These are phyloP conservation scores for Euryodendron excelsum DNA, from an alignment of 148 eudicot genomes.

Conservation along the genomic window DNA sequence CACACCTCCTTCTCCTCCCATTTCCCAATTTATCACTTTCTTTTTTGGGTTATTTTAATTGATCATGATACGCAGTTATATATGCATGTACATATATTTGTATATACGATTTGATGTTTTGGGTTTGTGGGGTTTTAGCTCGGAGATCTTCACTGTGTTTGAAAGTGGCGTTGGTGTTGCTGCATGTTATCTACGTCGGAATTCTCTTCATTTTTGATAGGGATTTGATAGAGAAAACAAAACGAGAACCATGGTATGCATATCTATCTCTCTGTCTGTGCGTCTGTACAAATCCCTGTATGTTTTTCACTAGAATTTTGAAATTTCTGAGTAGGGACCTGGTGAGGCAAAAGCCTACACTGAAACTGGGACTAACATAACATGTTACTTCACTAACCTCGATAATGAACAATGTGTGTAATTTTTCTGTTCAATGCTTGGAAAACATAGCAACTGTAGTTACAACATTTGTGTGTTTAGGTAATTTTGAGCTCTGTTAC, in stretches of 20 bases:
- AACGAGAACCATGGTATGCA: constrained; percentile 60
- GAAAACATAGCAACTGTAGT: neutral
- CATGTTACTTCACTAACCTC: neutral
- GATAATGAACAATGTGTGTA: neutral
- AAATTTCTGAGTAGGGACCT: neutral
- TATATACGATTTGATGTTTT: constrained; percentile 6
- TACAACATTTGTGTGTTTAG: neutral
- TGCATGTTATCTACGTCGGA: constrained; percentile 59
- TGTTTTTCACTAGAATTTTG: neutral
- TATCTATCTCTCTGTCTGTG: no score
- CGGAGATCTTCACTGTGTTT: constrained; percentile 67
- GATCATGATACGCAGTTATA: neutral
- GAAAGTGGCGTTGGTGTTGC: constrained; percentile 56
- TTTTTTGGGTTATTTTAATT: no score
- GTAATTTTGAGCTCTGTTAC: neutral
- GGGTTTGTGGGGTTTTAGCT: constrained; percentile 35
- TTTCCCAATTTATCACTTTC: neutral
- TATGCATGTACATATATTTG: neutral
- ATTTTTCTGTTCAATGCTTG: neutral
- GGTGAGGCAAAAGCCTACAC: neutral
- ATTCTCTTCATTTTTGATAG: constrained; percentile 50
- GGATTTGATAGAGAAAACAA: constrained; percentile 46
- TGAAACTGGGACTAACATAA: neutral
- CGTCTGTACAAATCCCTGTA: no score
- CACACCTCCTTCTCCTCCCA: neutral